Percentiles rank a stretch among this genome's conserved stretches.
Evolutionary conservation across 345 rosid genomes (phyloP).

Genomic region (Hirschfeldia incana): DNA sequence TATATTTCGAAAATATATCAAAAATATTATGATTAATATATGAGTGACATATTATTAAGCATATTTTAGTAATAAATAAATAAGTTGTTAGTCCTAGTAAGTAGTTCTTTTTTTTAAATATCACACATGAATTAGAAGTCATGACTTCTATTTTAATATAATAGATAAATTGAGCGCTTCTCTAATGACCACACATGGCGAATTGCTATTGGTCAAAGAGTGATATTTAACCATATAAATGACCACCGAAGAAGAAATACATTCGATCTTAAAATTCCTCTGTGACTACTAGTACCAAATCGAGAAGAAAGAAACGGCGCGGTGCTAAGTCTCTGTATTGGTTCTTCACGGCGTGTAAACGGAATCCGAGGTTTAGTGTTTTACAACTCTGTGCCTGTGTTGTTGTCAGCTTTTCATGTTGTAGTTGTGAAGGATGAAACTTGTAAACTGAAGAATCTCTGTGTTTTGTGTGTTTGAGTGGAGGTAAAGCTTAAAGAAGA

Average conservation of each 20-base stretch:
- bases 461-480: not conserved
- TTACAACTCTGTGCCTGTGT: not conserved
- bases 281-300: not conserved
- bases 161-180: not conserved
- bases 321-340: not conserved
- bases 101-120: too few species aligned
- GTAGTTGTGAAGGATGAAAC: not conserved
- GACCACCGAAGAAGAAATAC: not conserved
- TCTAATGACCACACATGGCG: constrained; percentile 2
- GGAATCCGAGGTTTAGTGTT: constrained; percentile 20
- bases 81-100: too few species aligned
- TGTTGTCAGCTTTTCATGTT: not conserved
- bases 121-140: too few species aligned
- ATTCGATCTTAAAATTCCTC: constrained; percentile 2
- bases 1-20: too few species aligned
- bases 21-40: too few species aligned
- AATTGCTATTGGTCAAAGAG: not conserved
- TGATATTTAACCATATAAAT: not conserved
- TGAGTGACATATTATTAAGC: too few species aligned
- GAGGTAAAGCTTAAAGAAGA: constrained; percentile 4
- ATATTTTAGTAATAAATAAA: too few species aligned
- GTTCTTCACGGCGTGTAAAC: not conserved
- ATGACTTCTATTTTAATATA: too few species aligned
- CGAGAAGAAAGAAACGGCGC: constrained; percentile 21
- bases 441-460: not conserved